Evolutionary conservation across 2,329 filamentous ascomycete genomes (phyloP).

Genomic region (Grosmannia penicillata): DNA sequence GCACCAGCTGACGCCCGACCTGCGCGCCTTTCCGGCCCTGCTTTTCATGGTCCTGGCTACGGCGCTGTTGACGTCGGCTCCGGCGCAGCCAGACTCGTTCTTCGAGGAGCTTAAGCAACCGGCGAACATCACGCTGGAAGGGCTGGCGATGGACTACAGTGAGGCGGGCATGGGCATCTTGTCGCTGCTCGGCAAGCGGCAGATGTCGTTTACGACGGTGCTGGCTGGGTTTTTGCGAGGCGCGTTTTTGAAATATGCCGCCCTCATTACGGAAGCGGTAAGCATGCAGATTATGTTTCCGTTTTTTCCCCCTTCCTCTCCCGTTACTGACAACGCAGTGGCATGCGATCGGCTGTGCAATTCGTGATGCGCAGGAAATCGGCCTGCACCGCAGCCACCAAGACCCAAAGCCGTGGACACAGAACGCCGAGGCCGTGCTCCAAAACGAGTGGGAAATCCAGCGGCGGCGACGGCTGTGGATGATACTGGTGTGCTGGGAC

Average conservation of each 20-base stretch:
- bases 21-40: conserved; percentile 43
- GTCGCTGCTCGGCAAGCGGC: conserved; percentile 38
- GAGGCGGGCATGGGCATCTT: conserved; percentile 40
- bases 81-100: conserved; percentile 23
- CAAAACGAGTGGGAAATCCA: conserved; percentile 45
- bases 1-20: conserved; percentile 30
- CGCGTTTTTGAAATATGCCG: conserved; percentile 42
- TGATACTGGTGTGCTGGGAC: conserved; percentile 39
- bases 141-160: conserved; percentile 45
- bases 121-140: conserved; percentile 43
- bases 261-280: conserved; percentile 41
- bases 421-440: conserved; percentile 31
- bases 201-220: conserved; percentile 40
- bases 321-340: conserved; percentile 21
- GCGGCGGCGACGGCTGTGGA: conserved; percentile 39
- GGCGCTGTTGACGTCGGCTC: conserved; percentile 35
- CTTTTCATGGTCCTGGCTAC: conserved; percentile 44
- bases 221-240: conserved; percentile 42
- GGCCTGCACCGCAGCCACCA: conserved; percentile 40
- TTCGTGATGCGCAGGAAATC: conserved; percentile 48
- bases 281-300: conserved; percentile 12
- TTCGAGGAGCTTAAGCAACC: conserved; percentile 45
- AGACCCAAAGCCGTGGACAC: conserved; percentile 32
- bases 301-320: background rate
- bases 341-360: conserved; percentile 40